A percentile compares a stretch with the other conserved stretches of the same genome.
These are phyloP conservation scores for Alternaria incomplexa DNA, from an alignment of 2,329 filamentous ascomycete genomes.

Conservation along the genomic window DNA sequence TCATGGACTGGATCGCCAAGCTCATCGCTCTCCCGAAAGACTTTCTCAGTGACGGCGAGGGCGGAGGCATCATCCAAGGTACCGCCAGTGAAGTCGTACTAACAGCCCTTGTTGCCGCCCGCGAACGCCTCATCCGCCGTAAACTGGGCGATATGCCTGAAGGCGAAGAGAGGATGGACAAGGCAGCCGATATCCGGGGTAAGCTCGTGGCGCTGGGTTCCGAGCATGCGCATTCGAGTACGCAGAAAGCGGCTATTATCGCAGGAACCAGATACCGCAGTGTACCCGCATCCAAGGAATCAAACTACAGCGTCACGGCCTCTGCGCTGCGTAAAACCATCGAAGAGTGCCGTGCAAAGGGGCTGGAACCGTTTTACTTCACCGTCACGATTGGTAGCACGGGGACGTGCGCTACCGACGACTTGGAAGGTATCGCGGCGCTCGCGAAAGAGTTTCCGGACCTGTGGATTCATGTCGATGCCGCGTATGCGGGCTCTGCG, in stretches of 20 bases:
- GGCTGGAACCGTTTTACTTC: slow-evolving; percentile 84
- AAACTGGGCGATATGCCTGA: slow-evolving; percentile 36
- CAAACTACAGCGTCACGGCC: slow-evolving; percentile 75
- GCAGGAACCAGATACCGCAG: slow-evolving; percentile 81
- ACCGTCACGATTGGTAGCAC: slow-evolving; percentile 87
- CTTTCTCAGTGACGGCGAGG: slow-evolving; percentile 75
- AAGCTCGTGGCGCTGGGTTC: slow-evolving; percentile 81
- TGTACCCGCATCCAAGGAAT: slow-evolving; percentile 66
- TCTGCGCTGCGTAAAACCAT: slow-evolving; percentile 66
- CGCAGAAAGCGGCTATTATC: slow-evolving; percentile 85
- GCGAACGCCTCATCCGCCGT: slow-evolving; percentile 68
- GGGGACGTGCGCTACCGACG: slow-evolving; percentile 85
- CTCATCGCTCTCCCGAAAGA: slow-evolving; percentile 74
- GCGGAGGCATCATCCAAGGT: slow-evolving; percentile 94
- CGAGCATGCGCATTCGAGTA: slow-evolving; percentile 80
- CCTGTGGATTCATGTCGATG: slow-evolving; percentile 93
- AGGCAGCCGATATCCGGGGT: slow-evolving; percentile 68
- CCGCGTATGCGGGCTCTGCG: slow-evolving; percentile 87
- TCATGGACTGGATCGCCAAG: slow-evolving; percentile 89
- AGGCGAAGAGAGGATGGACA: slow-evolving; percentile 57
- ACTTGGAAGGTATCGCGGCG: slow-evolving; percentile 72
- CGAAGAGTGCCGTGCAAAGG: slow-evolving; percentile 68
- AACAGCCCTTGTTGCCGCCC: slow-evolving; percentile 84
- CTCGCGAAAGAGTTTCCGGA: slow-evolving; percentile 61
- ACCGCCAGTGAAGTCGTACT: slow-evolving; percentile 87